Percentiles rank a stretch among this genome's conserved stretches.
These are phyloP conservation scores for Ceratonia siliqua DNA, from an alignment of 306 rosid species.

Conservation along the genomic window DNA sequence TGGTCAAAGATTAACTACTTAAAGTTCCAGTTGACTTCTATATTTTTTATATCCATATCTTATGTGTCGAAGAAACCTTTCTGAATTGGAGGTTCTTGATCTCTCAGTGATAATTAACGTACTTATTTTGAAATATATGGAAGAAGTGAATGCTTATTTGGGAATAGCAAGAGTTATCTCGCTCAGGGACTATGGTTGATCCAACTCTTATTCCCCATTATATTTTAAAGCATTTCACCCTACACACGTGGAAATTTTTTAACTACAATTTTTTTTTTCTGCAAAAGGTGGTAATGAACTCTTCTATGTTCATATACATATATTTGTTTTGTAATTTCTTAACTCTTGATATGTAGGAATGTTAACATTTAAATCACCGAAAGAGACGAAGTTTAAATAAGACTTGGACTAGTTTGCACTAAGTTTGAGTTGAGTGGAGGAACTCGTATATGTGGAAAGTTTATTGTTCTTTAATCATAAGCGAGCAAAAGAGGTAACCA, in stretches of 20 bases:
- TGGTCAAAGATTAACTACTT: background rate
- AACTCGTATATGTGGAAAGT: background rate
- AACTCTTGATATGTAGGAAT: background rate
- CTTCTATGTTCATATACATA: background rate
- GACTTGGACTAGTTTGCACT: constrained; percentile 11
- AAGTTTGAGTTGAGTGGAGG: background rate
- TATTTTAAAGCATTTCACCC: background rate
- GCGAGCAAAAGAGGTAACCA: background rate
- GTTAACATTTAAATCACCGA: background rate
- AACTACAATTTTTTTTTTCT: background rate
- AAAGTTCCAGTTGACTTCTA: constrained; percentile 11
- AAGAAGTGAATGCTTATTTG: constrained; percentile 26
- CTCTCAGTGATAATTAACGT: background rate
- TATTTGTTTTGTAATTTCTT: constrained; percentile 1
- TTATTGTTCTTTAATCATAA: background rate
- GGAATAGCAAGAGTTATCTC: background rate
- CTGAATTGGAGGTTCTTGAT: constrained; percentile 3
- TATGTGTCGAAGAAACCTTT: background rate
- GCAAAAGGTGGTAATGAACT: background rate
- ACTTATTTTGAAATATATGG: background rate
- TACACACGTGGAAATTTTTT: background rate
- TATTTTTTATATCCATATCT: background rate
- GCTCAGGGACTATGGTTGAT: constrained; percentile 9
- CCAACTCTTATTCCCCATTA: constrained; percentile 11
- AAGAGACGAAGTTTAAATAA: background rate